Evolutionary conservation across 2,329 filamentous ascomycete species (phyloP).

Genomic region (Aaosphaeria arxii): DNA sequence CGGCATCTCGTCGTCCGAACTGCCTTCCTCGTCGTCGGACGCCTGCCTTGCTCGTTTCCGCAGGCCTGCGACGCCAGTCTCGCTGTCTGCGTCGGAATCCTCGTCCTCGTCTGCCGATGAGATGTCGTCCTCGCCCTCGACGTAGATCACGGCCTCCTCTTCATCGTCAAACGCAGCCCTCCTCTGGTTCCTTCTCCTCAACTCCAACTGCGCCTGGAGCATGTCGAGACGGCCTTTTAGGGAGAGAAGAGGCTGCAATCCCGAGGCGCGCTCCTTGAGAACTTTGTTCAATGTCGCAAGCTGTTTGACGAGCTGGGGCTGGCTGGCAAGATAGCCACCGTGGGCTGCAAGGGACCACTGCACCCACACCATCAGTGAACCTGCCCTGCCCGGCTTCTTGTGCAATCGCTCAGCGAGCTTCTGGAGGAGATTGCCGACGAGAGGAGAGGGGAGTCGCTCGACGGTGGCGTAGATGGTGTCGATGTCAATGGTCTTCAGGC

Average conservation of each 20-base stretch:
- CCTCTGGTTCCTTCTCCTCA: conserved; percentile 68
- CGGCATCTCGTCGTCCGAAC: conserved; percentile 57
- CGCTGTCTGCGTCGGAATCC: conserved; percentile 39
- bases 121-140: conserved; percentile 73
- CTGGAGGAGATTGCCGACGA: conserved; percentile 75
- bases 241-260: conserved; percentile 76
- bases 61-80: conserved; percentile 10
- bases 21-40: conserved; percentile 28
- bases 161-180: conserved; percentile 57
- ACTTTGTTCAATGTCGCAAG: conserved; percentile 80
- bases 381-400: conserved; percentile 81
- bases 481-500: conserved; percentile 76
- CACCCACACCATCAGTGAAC: conserved; percentile 89
- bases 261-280: conserved; percentile 79
- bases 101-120: conserved; percentile 47
- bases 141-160: conserved; percentile 75
- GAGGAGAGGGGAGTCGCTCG: conserved; percentile 79
- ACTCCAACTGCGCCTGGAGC: conserved; percentile 82
- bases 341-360: conserved; percentile 93
- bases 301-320: conserved; percentile 77
- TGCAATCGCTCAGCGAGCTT: conserved; percentile 86
- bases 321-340: conserved; percentile 83
- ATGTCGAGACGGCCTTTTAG: conserved; percentile 96
- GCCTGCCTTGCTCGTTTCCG: conserved; percentile 24
- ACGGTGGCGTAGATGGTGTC: conserved; percentile 83